Evolutionary conservation across 2,329 filamentous ascomycete genomes (phyloP).

Genomic region (Trichoderma sp.): DNA sequence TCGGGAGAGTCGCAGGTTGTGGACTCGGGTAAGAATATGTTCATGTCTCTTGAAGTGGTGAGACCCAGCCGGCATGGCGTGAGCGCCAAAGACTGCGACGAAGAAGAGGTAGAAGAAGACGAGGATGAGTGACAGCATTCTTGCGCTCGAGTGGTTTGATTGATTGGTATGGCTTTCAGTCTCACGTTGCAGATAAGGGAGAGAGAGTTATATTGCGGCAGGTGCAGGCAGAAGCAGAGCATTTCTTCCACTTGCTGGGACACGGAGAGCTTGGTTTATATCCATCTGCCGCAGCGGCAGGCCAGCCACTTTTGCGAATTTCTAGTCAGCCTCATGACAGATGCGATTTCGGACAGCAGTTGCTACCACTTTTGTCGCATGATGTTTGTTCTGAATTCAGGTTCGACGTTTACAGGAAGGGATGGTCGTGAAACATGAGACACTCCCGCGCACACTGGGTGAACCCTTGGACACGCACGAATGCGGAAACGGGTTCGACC

Average conservation of each 20-base stretch:
- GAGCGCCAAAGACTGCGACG: constrained; percentile 33
- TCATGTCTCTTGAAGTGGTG: constrained; percentile 6
- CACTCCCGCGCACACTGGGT: background rate
- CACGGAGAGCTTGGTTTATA: constrained; percentile 5
- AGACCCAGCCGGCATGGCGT: constrained; percentile 34
- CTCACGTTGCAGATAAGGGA: background rate
- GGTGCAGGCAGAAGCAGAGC: background rate
- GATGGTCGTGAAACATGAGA: background rate
- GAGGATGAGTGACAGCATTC: constrained; percentile 26
- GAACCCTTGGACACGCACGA: background rate
- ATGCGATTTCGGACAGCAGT: background rate
- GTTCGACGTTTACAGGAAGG: background rate
- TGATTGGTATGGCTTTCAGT: background rate
- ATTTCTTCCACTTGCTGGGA: background rate
- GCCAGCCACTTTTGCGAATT: constrained; percentile 19
- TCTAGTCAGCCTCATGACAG: background rate
- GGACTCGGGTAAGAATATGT: constrained; percentile 9
- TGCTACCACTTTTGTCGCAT: background rate
- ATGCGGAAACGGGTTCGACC: background rate
- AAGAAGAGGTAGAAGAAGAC: constrained; percentile 33
- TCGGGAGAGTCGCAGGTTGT: constrained; percentile 8
- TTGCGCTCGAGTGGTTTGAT: background rate
- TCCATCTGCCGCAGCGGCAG: background rate
- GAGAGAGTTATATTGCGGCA: background rate
- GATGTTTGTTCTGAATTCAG: constrained; percentile 3